Conservation (phyloP, 1,139 yeast genomes). For the Kurtzmaniella quercitrusa region DNA sequence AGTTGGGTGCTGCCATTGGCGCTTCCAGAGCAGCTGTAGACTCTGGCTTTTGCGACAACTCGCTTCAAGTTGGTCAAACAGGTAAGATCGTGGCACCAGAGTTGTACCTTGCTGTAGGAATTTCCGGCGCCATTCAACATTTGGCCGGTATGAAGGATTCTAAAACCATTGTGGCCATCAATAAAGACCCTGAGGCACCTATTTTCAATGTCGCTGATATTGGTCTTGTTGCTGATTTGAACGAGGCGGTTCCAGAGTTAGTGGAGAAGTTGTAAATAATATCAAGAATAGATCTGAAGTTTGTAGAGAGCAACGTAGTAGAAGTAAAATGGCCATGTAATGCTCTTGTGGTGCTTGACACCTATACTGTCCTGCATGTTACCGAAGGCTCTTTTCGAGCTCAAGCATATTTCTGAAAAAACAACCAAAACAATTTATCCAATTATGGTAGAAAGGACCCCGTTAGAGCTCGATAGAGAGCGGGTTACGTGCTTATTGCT, state of each 20-base stretch:
- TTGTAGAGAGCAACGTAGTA: no score
- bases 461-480: slow-evolving; percentile 31
- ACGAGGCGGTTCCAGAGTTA: slow-evolving; percentile 81
- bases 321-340: no score
- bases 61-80: slow-evolving; percentile 97
- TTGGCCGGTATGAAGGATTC: slow-evolving; percentile 98
- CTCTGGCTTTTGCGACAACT: slow-evolving; percentile 91
- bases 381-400: not conserved
- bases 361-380: not conserved
- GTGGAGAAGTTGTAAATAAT: slow-evolving; percentile 55
- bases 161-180: slow-evolving; percentile 88
- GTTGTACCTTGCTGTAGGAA: slow-evolving; percentile 85
- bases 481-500: slow-evolving; percentile 49
- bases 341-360: not conserved
- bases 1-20: slow-evolving; percentile 89
- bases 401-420: not conserved
- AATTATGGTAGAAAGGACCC: slow-evolving; percentile 1
- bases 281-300: not conserved
- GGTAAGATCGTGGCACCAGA: slow-evolving; percentile 98
- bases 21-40: slow-evolving; percentile 99
- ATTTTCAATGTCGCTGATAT: slow-evolving; percentile 88
- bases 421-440: not conserved
- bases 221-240: slow-evolving; percentile 86
- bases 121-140: slow-evolving; percentile 97
- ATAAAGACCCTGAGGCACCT: slow-evolving; percentile 92